Conservation (phyloP, 2,329 filamentous ascomycete species). For the Fusarium duplospermum region DNA sequence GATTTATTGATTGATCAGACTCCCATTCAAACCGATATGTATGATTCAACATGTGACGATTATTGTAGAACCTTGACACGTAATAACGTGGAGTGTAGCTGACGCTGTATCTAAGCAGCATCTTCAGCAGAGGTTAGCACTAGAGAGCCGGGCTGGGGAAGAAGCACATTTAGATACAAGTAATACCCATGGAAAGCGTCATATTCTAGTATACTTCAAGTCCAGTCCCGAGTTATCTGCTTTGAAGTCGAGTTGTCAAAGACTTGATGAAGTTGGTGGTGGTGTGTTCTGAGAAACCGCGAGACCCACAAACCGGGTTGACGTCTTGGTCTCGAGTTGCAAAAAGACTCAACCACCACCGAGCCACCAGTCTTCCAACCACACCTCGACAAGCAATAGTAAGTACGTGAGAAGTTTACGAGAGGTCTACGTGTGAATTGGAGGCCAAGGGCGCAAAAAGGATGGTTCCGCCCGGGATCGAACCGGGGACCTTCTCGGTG, state of each 20-base stretch:
- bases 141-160: neutral
- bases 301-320: neutral
- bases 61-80: neutral
- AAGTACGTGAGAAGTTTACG: neutral
- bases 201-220: neutral
- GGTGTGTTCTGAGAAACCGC: neutral
- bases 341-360: neutral
- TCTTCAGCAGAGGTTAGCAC: neutral
- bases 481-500: conserved; percentile 45
- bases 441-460: conserved; percentile 3
- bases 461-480: conserved; percentile 41
- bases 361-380: neutral
- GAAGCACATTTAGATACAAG: neutral
- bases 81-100: neutral
- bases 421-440: neutral
- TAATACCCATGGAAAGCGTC: neutral
- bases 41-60: neutral
- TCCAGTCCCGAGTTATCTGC: neutral
- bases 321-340: neutral
- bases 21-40: neutral
- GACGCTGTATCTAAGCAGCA: neutral
- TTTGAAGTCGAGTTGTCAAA: neutral
- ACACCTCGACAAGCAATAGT: neutral
- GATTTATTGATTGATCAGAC: neutral
- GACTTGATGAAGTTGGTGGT: neutral